These are phyloP conservation scores for Eragrostis curvula DNA, from an alignment of 176 grass and related monocot genomes.

Conservation along the genomic window DNA sequence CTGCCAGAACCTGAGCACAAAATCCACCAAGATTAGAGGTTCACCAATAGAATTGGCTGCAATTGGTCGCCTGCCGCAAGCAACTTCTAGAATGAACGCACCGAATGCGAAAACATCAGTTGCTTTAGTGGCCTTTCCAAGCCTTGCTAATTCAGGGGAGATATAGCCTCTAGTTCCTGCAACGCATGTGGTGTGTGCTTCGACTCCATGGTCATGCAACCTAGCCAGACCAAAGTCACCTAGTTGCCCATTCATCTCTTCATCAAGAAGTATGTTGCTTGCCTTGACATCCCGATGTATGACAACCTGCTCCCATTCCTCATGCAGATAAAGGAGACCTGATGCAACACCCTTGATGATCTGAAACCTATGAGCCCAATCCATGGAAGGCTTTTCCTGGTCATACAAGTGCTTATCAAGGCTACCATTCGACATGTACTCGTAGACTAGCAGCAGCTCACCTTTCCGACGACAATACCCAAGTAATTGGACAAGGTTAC, in stretches of 20 bases:
- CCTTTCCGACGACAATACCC: constrained; percentile 31
- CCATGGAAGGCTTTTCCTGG: neutral
- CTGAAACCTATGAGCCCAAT: constrained; percentile 7
- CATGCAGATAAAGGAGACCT: constrained; percentile 27
- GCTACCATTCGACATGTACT: constrained; percentile 42
- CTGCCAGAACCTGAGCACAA: constrained; percentile 28
- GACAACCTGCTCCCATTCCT: constrained; percentile 31
- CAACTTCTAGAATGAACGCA: constrained; percentile 19
- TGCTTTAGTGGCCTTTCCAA: neutral
- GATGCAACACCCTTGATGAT: constrained; percentile 1
- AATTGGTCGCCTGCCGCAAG: constrained; percentile 17
- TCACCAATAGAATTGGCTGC: neutral
- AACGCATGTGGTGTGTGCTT: neutral
- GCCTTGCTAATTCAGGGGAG: constrained; percentile 15
- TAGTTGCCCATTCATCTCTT: neutral
- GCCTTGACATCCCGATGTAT: constrained; percentile 29
- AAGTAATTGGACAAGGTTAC: constrained; percentile 21
- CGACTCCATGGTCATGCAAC: constrained; percentile 16
- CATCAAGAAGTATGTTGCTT: constrained; percentile 25
- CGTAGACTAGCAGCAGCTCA: constrained; percentile 41
- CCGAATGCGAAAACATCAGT: constrained; percentile 33
- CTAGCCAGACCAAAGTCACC: constrained; percentile 37
- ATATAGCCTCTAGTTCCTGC: constrained; percentile 29
- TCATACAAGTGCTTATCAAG: constrained; percentile 27
- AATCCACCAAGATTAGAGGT: neutral